Evolutionary conservation across 75 land plant species (phyloP), one percentile per base, ranked within the genome.

Genomic region (Ceratopteris richardii): DNA sequence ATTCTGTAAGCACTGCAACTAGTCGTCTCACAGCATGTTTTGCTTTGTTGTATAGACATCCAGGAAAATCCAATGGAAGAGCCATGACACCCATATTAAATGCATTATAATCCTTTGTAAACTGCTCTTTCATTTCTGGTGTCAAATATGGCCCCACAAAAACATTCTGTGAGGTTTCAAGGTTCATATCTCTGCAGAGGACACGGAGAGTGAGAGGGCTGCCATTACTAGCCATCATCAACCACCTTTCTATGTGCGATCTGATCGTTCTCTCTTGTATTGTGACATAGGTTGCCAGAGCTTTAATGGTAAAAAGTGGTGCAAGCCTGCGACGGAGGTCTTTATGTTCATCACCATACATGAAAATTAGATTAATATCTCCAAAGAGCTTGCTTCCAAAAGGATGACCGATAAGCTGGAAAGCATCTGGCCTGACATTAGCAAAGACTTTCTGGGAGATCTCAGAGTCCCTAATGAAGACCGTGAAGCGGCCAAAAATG

Each of bases 351-450:
- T 93, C 79, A 0, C 87, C 95, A 26, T 74, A 67, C 90, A 85
- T 78, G 73, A 82, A 93, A 27, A 93, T 93, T 12, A 93, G 65
- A 61, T 93, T 93, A 63, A 78, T 79, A 27, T 93, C 86, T 25
- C 98, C 98, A 64, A 88, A 93, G 25, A 93, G 80, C 73, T 85
- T 88, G 71, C 81, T 88, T 6, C 98, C 98, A 53, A 93, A 85
- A 1, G 98, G 98, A 56, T 93, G 98, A 50, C 98, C 98, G 48
- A 88, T 64, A 30, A 93, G 68, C 37, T 76, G 77, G 64, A 93
- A 85, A 14, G 68, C 90, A 37, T 83, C 95, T 27, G 86, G 87
- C 25, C 75, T 77, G 25, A 93, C 98, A 50, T 93, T 93, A 62
- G 98, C 61, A 71, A 93, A 85, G 41, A 93, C 41, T 66, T 76